Evolutionary conservation across 495 filamentous ascomycete species (phyloP), one percentile per base, ranked within the genome.

Genomic region (Xylaria grammica): DNA sequence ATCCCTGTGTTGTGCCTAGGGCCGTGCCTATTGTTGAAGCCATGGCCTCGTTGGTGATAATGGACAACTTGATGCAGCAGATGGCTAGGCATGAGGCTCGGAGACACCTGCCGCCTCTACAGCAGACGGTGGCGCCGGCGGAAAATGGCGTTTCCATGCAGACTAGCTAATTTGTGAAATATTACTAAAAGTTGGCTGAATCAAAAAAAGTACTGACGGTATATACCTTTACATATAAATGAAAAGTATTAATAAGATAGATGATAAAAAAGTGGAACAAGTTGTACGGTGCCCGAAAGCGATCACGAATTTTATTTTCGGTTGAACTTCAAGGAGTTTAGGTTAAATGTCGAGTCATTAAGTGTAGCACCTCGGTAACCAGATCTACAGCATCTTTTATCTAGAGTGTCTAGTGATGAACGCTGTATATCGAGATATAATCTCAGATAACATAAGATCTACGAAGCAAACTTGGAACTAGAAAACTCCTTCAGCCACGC

Each of bases 11-110:
- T 8, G 92, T 97, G 1, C 95, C 95, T 17, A 42, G 40, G 48
- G 95, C 95, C 13, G 89, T 99, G 38, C 94, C 94, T 29, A 98
- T 99, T 57, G 94, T 99, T 6, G 95, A 99, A 81, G 88, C 93
- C 40, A 99, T 99, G 95, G 91, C 94, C 9, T 87, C 93, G 13
- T 77, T 98, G 61, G 91, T 94, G 10, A 78, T 99, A 30, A 94
- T 97, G 83, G 95, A 99, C 79, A 89, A 92, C n/a, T 77, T 96
- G 60, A 80, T 96, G 80, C 89, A 91, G 54, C 94, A 99, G 82
- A 89, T 90, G 75, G 87, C 90, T 17, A 81, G 94, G 59, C 79
- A 87, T 62, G 77, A 76, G 4, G 80, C 85, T 10, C 81, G 86
- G 70, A 82, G 78, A 46, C 68, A 73, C 42, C 68, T 73, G 20